These are phyloP conservation scores for Chalaropsis ovoidea DNA, from an alignment of 2,329 filamentous ascomycete species.

Conservation along the genomic window DNA sequence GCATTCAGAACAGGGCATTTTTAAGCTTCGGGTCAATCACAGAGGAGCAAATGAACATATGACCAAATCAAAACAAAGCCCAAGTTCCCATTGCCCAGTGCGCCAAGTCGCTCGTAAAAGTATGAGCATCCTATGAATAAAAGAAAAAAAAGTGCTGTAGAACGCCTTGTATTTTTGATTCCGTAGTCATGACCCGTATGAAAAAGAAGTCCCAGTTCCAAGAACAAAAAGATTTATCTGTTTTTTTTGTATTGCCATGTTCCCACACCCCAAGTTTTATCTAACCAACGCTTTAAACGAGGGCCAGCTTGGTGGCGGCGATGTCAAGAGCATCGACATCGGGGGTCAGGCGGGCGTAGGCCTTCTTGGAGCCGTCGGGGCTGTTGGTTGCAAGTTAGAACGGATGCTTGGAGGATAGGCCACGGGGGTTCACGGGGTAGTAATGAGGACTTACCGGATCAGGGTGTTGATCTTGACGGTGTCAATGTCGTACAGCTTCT, in stretches of 20 bases:
- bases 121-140: slow-evolving; percentile 18
- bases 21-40: background rate
- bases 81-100: slow-evolving; percentile 35
- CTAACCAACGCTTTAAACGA: slow-evolving; percentile 59
- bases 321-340: slow-evolving; percentile 99
- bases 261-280: slow-evolving; percentile 22
- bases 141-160: slow-evolving; percentile 21
- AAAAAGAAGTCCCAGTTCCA: slow-evolving; percentile 23
- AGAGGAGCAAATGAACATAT: background rate
- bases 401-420: background rate
- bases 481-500: slow-evolving; percentile 99
- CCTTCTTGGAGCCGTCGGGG: slow-evolving; percentile 98
- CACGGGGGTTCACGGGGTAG: background rate
- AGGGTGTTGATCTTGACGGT: slow-evolving; percentile 99
- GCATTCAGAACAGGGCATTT: background rate
- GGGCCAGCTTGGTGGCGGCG: slow-evolving; percentile 95
- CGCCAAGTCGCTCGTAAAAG: slow-evolving; percentile 32
- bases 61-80: slow-evolving; percentile 31
- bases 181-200: slow-evolving; percentile 24
- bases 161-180: slow-evolving; percentile 26
- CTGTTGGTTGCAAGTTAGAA: slow-evolving; percentile 36
- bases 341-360: slow-evolving; percentile 85
- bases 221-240: slow-evolving; percentile 24
- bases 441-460: slow-evolving; percentile 59
- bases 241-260: slow-evolving; percentile 23